These are phyloP conservation scores for Hyphopichia khmerensis DNA, from an alignment of 1,139 yeast genomes.

Conservation along the genomic window DNA sequence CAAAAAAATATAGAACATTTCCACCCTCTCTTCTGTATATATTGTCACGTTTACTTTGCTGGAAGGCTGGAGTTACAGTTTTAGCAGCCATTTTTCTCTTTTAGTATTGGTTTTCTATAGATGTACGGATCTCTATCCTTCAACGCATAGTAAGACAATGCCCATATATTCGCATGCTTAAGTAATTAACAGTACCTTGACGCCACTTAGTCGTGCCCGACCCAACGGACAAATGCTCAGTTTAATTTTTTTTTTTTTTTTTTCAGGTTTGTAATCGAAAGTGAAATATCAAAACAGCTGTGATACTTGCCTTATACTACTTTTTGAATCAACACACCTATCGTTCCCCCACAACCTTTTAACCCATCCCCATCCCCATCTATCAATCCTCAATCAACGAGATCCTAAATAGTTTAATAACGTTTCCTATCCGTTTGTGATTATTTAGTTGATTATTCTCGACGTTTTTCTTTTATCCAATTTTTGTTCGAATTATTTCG, in stretches of 20 bases:
- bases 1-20: too few species aligned
- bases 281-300: background rate
- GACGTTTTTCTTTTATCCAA: background rate
- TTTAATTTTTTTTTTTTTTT: constrained; percentile 1
- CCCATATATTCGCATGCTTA: too few species aligned
- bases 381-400: background rate
- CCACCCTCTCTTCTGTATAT: too few species aligned
- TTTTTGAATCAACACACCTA: constrained; percentile 1
- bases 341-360: background rate
- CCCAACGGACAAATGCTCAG: background rate
- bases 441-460: background rate
- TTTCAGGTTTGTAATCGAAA: background rate
- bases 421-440: background rate
- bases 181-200: background rate
- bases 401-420: background rate
- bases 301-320: background rate
- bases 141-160: too few species aligned
- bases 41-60: too few species aligned
- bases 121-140: too few species aligned
- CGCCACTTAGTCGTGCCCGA: background rate
- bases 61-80: too few species aligned
- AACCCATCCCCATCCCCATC: background rate
- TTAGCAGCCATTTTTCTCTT: background rate
- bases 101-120: too few species aligned
- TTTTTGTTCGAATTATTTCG: background rate